Evolutionary conservation across 495 filamentous ascomycete species (phyloP).

Genomic region (Hyphodiscus hymeniophilus): DNA sequence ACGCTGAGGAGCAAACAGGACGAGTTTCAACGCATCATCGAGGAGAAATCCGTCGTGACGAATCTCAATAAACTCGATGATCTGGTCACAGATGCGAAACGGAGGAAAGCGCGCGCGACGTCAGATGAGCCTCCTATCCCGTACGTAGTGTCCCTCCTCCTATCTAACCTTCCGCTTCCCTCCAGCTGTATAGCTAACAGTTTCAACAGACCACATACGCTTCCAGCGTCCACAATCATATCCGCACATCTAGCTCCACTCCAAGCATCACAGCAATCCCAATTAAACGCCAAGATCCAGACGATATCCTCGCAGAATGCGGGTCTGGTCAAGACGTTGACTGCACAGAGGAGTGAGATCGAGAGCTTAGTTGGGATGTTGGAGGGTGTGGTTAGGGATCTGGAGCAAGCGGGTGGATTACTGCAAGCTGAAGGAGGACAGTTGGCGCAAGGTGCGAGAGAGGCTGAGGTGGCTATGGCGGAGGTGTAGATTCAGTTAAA

Average conservation of each 20-base stretch:
- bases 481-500: conserved; percentile 12
- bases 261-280: conserved; percentile 48
- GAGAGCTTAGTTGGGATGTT: conserved; percentile 65
- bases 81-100: conserved; percentile 58
- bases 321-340: conserved; percentile 50
- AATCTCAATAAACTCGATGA: conserved; percentile 78
- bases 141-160: neutral
- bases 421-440: conserved; percentile 31
- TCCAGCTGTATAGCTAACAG: no score
- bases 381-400: conserved; percentile 54
- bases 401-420: conserved; percentile 32
- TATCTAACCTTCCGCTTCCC: no score
- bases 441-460: conserved; percentile 37
- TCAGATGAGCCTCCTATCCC: neutral
- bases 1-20: conserved; percentile 29
- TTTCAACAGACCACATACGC: conserved; percentile 59
- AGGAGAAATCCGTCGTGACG: conserved; percentile 58
- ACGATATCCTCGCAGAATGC: conserved; percentile 57
- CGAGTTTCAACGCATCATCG: conserved; percentile 74
- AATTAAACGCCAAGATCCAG: conserved; percentile 53
- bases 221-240: conserved; percentile 59
- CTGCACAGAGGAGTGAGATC: conserved; percentile 65
- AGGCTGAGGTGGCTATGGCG: conserved; percentile 36
- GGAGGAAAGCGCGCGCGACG: conserved; percentile 36
- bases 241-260: conserved; percentile 64